phyloP scores from a whole-genome alignment of 2,329 filamentous ascomycete species.

The Monosporascus sp. region DNA sequence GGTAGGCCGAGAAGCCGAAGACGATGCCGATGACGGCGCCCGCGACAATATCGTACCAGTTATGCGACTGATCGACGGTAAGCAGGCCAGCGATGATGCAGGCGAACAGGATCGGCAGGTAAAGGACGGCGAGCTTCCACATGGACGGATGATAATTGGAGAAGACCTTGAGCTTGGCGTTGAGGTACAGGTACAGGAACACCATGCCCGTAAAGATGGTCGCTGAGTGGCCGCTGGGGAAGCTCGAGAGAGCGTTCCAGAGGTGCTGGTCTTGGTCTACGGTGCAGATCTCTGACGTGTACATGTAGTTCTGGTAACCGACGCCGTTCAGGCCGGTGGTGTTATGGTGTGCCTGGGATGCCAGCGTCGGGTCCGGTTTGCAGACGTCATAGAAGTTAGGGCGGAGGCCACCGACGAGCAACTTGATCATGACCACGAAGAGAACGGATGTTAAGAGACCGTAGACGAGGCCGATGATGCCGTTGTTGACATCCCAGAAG shows the following conservation, averaged over 20 bases:
- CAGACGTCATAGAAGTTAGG: constrained; percentile 63
- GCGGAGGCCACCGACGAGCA: constrained; percentile 58
- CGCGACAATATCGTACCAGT: constrained; percentile 65
- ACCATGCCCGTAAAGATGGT: constrained; percentile 59
- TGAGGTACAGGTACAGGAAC: constrained; percentile 63
- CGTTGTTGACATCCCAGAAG: constrained; percentile 58
- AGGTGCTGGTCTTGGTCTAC: constrained; percentile 46
- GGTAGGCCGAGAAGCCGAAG: constrained; percentile 58
- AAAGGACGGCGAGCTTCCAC: constrained; percentile 59
- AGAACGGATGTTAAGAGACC: constrained; percentile 53
- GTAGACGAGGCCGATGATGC: constrained; percentile 56
- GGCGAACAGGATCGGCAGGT: constrained; percentile 56
- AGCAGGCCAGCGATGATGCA: constrained; percentile 55
- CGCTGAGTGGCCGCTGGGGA: constrained; percentile 64
- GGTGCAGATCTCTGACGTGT: constrained; percentile 58
- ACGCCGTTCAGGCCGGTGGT: constrained; percentile 34
- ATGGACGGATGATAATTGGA: constrained; percentile 60
- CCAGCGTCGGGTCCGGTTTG: constrained; percentile 47
- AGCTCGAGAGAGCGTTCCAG: constrained; percentile 57
- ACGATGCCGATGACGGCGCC: constrained; percentile 59
- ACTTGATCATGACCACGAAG: constrained; percentile 64
- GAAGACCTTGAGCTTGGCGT: constrained; percentile 68
- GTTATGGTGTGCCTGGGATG: constrained; percentile 25
- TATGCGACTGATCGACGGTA: constrained; percentile 61
- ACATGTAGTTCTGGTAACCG: constrained; percentile 59